A percentile compares a stretch with the other conserved stretches of the same genome.
phyloP scores from a whole-genome alignment of 805 yeast species.

The Candida montana region DNA sequence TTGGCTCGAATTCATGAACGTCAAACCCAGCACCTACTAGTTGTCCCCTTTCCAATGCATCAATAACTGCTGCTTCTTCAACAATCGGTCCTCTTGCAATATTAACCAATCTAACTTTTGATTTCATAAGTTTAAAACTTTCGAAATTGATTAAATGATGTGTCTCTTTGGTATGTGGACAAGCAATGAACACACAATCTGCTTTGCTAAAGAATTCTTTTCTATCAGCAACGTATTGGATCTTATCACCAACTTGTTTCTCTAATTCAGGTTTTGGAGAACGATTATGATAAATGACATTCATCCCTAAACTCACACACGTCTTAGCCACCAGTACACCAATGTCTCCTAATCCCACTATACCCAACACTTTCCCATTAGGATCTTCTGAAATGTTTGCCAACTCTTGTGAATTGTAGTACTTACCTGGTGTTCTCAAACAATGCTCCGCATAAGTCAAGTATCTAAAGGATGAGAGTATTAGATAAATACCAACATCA shows the following conservation, averaged over 20 bases:
- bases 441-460: slow-evolving; percentile 34
- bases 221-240: slow-evolving; percentile 23
- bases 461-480: slow-evolving; percentile 31
- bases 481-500: slow-evolving; percentile 32
- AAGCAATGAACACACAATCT: slow-evolving; percentile 32
- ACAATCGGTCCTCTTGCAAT: slow-evolving; percentile 39
- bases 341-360: slow-evolving; percentile 44
- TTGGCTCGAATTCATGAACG: slow-evolving; percentile 39
- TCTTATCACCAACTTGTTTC: slow-evolving; percentile 32
- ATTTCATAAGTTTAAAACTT: slow-evolving; percentile 21
- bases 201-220: slow-evolving; percentile 25
- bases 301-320: slow-evolving; percentile 39
- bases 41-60: slow-evolving; percentile 35
- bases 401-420: slow-evolving; percentile 28
- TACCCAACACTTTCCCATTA: slow-evolving; percentile 38
- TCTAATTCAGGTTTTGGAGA: slow-evolving; percentile 27
- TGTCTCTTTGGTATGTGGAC: slow-evolving; percentile 36
- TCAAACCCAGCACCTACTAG: slow-evolving; percentile 39
- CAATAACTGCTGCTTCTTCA: slow-evolving; percentile 34
- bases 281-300: slow-evolving; percentile 38
- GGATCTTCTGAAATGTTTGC: slow-evolving; percentile 35
- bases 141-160: slow-evolving; percentile 32
- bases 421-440: slow-evolving; percentile 29
- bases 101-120: slow-evolving; percentile 30
- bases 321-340: slow-evolving; percentile 39